Conservation (phyloP, 352 stramenopile species). For the Bremia lactucae region DNA sequence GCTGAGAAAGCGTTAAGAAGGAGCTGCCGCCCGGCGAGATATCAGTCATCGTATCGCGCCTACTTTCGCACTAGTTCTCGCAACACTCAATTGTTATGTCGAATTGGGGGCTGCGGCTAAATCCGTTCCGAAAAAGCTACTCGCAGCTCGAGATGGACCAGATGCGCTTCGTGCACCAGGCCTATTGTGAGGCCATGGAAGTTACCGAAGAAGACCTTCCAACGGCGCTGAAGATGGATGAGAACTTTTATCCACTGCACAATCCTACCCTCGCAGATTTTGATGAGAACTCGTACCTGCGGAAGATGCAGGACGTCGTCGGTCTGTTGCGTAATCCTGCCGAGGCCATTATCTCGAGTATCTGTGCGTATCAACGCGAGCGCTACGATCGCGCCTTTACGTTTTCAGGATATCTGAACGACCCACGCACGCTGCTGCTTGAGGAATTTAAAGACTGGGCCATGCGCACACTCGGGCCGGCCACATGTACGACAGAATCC, state of each 20-base stretch:
- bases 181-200: constrained; percentile 79
- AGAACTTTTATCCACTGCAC: constrained; percentile 69
- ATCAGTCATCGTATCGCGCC: constrained; percentile 5
- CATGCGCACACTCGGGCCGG: constrained; percentile 64
- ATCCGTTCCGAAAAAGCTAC: constrained; percentile 74
- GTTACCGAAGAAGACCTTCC: constrained; percentile 73
- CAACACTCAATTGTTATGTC: constrained; percentile 31
- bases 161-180: constrained; percentile 80
- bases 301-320: constrained; percentile 82
- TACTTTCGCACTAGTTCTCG: background rate
- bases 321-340: constrained; percentile 67
- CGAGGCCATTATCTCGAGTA: constrained; percentile 79
- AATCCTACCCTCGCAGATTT: constrained; percentile 70
- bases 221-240: constrained; percentile 77
- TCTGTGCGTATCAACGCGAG: constrained; percentile 76
- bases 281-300: constrained; percentile 80
- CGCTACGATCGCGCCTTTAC: constrained; percentile 64
- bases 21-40: constrained; percentile 3
- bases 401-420: constrained; percentile 75
- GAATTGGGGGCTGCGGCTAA: constrained; percentile 72
- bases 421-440: constrained; percentile 67
- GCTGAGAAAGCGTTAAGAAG: constrained; percentile 13
- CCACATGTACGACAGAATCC: constrained; percentile 65
- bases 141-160: constrained; percentile 78
- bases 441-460: constrained; percentile 84